phyloP scores from a whole-genome alignment of 140 eudicot species.

The Cichorium intybus region DNA sequence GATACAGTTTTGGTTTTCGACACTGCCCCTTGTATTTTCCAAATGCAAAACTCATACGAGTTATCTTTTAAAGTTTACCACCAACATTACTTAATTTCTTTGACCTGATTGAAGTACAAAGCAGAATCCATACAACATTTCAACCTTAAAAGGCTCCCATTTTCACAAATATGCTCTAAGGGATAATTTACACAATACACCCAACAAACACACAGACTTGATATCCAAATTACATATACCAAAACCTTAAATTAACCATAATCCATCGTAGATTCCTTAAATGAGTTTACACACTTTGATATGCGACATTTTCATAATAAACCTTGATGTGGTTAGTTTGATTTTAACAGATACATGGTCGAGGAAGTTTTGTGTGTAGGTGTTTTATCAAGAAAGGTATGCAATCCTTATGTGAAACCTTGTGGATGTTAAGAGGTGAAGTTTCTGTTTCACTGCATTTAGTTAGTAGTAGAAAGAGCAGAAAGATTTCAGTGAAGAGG shows the following conservation, averaged over 20 bases:
- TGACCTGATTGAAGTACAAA: background rate
- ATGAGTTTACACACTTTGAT: too few species aligned
- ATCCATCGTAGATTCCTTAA: background rate
- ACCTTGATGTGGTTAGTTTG: background rate
- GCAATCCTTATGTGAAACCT: slow-evolving; percentile 52
- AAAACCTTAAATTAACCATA: too few species aligned
- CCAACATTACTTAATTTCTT: background rate
- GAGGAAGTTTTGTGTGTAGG: slow-evolving; percentile 31
- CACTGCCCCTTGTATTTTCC: background rate
- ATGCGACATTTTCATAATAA: background rate
- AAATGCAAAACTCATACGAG: background rate
- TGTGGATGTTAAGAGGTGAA: slow-evolving; percentile 41
- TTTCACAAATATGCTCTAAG: too few species aligned
- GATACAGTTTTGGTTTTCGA: background rate
- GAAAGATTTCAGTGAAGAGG: slow-evolving; percentile 29
- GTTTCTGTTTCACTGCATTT: slow-evolving; percentile 33
- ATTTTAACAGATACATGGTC: slow-evolving; percentile 36
- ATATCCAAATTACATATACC: too few species aligned
- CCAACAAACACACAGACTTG: too few species aligned
- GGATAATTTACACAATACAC: too few species aligned
- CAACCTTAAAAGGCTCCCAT: background rate
- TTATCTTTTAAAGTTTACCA: background rate
- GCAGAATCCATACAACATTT: background rate
- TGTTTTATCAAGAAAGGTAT: slow-evolving; percentile 45
- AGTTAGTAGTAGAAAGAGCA: slow-evolving; percentile 34